Conservation (phyloP, 306 rosid genomes). For the Albizia julibrissin region DNA sequence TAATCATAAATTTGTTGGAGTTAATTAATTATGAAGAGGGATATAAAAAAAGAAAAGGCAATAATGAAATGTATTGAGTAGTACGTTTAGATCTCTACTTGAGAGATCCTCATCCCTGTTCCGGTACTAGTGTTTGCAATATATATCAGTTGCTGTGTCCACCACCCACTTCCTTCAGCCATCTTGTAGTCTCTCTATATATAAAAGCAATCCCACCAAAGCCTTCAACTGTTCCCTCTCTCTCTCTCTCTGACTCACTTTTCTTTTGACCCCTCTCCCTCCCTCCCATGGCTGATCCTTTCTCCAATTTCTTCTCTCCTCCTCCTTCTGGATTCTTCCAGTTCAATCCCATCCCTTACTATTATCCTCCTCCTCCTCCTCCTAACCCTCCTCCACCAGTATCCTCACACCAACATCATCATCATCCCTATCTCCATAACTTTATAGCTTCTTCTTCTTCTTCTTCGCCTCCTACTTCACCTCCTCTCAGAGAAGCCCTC, state of each 20-base stretch:
- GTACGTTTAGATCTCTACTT: not conserved
- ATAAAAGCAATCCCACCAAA: slow-evolving; percentile 27
- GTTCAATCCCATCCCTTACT: slow-evolving; percentile 6
- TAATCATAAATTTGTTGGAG: not conserved
- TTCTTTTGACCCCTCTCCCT: not conserved
- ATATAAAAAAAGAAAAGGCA: not conserved
- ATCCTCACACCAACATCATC: not conserved
- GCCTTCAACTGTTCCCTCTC: slow-evolving; percentile 12
- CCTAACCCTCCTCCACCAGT: not conserved
- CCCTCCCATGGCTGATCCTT: slow-evolving; percentile 29
- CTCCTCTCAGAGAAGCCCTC: slow-evolving; percentile 67
- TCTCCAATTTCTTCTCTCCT: slow-evolving; percentile 19
- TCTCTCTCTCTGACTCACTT: not conserved
- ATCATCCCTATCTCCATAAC: slow-evolving; percentile 22
- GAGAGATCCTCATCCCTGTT: not conserved
- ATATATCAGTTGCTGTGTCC: not conserved
- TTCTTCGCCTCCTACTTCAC: slow-evolving; percentile 43
- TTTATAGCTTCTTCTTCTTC: slow-evolving; percentile 21
- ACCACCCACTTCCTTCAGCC: slow-evolving; percentile 7
- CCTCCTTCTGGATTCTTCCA: slow-evolving; percentile 15
- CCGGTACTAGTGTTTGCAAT: not conserved
- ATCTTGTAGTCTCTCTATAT: slow-evolving; percentile 31
- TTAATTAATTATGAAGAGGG: not conserved
- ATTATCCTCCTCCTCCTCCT: slow-evolving; percentile 12
- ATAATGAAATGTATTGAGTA: not conserved